Evolutionary conservation across 345 rosid genomes (phyloP), one percentile per base, ranked within the genome.

Genomic region (Gossypium anomalum): DNA sequence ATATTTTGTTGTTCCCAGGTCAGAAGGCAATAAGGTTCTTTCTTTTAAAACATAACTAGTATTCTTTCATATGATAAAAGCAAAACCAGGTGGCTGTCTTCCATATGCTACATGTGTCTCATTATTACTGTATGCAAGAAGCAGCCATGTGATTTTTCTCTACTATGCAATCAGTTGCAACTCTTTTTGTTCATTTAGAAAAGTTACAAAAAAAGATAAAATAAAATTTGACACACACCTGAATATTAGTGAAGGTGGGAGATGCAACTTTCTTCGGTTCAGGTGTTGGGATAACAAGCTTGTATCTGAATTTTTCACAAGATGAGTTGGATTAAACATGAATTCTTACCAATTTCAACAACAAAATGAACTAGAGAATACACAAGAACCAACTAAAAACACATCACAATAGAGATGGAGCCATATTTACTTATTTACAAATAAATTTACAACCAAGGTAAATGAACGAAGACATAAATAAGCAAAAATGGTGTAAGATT

Each of bases 181-280:
- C 66, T 47, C 63, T 29, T 67, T 29, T 9, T 23, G 45, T 63
- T 70, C 53, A 64, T 34, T 38, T 72, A 9, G 61, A 62, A 58
- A 60, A 59, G 56, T 44, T 34, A 34, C 41, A 34, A 34, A 55
- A 43, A 2, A 63, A 27, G 64, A 25, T 29, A 29, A 29, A 29
- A 29, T 29, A 29, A 29, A 29, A 29, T 29, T 68, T 63, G 57
- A 23, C 62, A 65, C 43, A 25, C 67, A 94, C 98, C 97, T 95
- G 98, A 77, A 93, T 89, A 81, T 94, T 94, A 43, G 96, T 85
- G 74, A 91, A 84, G 45, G 83, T 77, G 55, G 98, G 97, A 76
- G 97, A 92, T 73, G 85, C 86, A 78, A 95, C 76, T 91, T 83
- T 94, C 85, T 77, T 89, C 29, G 98, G 97, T 78, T 94, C 96